Conservation (phyloP, 2,329 filamentous ascomycete genomes). For the Trichoderma afroharzianum region DNA sequence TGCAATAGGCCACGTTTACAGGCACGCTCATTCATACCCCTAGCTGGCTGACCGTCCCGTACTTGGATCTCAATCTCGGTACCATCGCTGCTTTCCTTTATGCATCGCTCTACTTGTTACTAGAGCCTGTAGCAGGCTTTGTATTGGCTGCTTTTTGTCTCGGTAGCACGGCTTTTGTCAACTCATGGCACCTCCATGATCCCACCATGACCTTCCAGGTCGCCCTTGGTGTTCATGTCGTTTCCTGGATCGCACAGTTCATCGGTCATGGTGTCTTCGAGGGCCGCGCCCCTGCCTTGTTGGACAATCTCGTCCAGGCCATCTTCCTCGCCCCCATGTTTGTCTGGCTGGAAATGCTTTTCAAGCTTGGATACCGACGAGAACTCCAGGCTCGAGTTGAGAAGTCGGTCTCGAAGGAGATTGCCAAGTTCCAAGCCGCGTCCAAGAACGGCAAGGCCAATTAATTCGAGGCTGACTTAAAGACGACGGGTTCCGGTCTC, state of each 20-base stretch:
- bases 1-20: constrained; percentile 55
- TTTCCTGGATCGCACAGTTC: constrained; percentile 86
- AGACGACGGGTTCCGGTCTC: not conserved
- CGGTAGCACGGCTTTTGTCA: constrained; percentile 68
- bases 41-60: constrained; percentile 62
- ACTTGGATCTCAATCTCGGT: constrained; percentile 63
- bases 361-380: constrained; percentile 83
- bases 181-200: constrained; percentile 64
- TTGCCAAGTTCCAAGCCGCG: constrained; percentile 66
- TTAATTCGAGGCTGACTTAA: constrained; percentile 26
- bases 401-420: constrained; percentile 69
- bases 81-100: constrained; percentile 66
- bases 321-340: constrained; percentile 92
- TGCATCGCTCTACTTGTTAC: constrained; percentile 77
- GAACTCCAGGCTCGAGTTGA: constrained; percentile 81
- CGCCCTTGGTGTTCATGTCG: constrained; percentile 65
- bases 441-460: constrained; percentile 55
- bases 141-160: constrained; percentile 74
- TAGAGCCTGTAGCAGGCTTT: constrained; percentile 89
- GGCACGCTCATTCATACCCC: constrained; percentile 63
- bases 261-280: constrained; percentile 88
- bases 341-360: constrained; percentile 93
- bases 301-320: constrained; percentile 90
- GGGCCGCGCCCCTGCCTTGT: constrained; percentile 77
- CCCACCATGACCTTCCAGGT: constrained; percentile 47